A percentile compares a stretch with the other conserved stretches of the same genome.
Evolutionary conservation across 2,329 filamentous ascomycete genomes (phyloP).

Genomic region (Teratosphaeria zuluensis): DNA sequence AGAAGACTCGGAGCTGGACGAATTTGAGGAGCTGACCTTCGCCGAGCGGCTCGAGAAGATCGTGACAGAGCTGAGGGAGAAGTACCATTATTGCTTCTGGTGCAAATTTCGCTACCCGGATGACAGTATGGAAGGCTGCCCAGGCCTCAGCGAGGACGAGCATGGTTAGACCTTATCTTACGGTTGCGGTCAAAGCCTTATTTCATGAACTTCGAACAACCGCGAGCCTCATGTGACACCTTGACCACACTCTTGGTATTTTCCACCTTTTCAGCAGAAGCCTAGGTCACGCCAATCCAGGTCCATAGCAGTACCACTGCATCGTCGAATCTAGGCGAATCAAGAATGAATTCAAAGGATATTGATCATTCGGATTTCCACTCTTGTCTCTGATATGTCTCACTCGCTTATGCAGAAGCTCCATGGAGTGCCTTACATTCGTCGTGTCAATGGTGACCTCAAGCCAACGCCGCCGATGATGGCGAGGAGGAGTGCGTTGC

Average conservation of each 20-base stretch:
- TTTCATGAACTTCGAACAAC: not conserved
- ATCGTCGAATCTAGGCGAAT: not conserved
- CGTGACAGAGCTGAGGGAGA: slow-evolving; percentile 59
- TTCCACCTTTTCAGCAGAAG: too few relatives aligned
- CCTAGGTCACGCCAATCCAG: too few relatives aligned
- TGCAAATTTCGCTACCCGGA: slow-evolving; percentile 79
- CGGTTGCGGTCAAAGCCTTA: not conserved
- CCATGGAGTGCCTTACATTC: not conserved
- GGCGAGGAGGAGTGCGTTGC: not conserved
- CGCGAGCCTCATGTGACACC: not conserved
- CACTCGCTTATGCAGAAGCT: not conserved
- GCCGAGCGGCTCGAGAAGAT: slow-evolving; percentile 57
- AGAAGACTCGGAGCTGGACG: slow-evolving; percentile 70
- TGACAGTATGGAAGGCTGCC: slow-evolving; percentile 72
- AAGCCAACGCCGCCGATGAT: not conserved
- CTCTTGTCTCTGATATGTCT: not conserved
- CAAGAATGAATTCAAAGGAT: not conserved
- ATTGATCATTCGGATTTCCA: not conserved
- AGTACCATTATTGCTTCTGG: slow-evolving; percentile 86
- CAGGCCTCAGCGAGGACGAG: slow-evolving; percentile 78
- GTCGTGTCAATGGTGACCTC: not conserved
- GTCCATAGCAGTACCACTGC: not conserved
- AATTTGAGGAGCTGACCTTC: slow-evolving; percentile 61
- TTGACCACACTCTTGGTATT: not conserved
- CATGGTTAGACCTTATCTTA: slow-evolving; percentile 41